Percentiles rank a stretch among this genome's conserved stretches.
These are phyloP conservation scores for Eucalyptus albens DNA, from an alignment of 345 rosid genomes.

Conservation along the genomic window DNA sequence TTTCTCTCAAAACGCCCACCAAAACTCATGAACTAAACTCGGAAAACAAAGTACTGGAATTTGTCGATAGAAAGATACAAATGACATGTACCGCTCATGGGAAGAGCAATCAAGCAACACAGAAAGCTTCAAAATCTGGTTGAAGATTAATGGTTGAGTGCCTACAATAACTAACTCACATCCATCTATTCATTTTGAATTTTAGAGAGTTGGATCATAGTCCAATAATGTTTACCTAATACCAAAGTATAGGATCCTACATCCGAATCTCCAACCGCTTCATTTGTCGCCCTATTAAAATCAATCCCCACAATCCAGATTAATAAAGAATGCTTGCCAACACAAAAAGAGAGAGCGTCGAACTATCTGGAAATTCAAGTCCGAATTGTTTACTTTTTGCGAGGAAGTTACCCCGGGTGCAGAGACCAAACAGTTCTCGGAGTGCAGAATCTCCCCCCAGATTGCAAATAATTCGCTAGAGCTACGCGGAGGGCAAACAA, in stretches of 20 bases:
- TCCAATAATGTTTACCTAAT: neutral
- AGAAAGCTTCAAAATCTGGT: neutral
- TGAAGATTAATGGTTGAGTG: neutral
- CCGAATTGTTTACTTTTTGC: neutral
- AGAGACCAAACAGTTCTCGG: neutral
- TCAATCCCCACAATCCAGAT: neutral
- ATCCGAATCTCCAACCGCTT: neutral
- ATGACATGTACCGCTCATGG: neutral
- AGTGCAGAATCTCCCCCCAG: neutral
- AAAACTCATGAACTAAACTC: neutral
- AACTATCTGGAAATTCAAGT: neutral
- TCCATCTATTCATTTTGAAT: neutral
- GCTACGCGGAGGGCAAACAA: neutral
- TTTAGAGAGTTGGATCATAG: neutral
- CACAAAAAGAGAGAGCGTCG: neutral
- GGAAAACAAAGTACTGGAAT: neutral
- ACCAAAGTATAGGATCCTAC: neutral
- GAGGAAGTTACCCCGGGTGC: neutral
- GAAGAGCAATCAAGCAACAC: neutral
- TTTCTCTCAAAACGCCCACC: neutral
- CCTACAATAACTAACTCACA: neutral
- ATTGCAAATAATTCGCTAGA: neutral
- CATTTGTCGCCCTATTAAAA: neutral
- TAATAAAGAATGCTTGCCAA: neutral
- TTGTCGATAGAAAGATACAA: neutral